Evolutionary conservation across 2,329 filamentous ascomycete genomes (phyloP).

Genomic region (Tolypocladium endophyticum): DNA sequence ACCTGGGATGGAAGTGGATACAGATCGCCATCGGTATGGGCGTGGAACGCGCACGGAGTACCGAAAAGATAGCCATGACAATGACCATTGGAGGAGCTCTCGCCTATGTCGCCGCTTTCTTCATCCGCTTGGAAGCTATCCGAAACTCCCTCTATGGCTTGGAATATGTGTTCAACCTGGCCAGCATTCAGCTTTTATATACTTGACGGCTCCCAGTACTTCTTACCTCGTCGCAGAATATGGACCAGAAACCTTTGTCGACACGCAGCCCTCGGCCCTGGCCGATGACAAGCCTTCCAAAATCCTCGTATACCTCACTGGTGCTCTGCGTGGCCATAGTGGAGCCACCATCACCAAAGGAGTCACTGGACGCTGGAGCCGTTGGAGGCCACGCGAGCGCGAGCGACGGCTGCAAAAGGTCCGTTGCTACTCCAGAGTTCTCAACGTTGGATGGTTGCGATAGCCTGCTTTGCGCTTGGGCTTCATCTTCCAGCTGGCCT

Average conservation of each 20-base stretch:
- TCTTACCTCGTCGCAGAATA: constrained; percentile 18
- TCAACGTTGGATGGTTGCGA: background rate
- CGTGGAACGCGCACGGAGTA: background rate
- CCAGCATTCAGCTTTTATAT: background rate
- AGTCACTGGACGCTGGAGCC: background rate
- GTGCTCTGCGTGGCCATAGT: background rate
- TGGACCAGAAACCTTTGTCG: constrained; percentile 19
- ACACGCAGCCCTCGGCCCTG: constrained; percentile 14
- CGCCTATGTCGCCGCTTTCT: background rate
- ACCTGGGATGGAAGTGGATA: constrained; percentile 16
- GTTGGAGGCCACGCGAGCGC: background rate
- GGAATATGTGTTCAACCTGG: constrained; percentile 18
- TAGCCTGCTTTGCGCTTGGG: background rate
- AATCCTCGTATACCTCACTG: constrained; percentile 16
- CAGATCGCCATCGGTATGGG: constrained; percentile 4
- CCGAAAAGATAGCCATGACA: constrained; percentile 10
- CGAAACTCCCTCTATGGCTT: constrained; percentile 16
- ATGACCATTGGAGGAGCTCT: background rate
- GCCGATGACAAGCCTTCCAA: constrained; percentile 15
- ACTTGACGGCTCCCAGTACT: background rate
- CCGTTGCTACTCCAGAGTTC: background rate
- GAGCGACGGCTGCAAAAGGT: background rate
- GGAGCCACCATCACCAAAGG: background rate
- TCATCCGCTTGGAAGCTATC: constrained; percentile 3
- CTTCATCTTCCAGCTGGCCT: constrained; percentile 16